A percentile compares a stretch with the other conserved stretches of the same genome.
Conservation (phyloP, 257 asterid genomes). For the Solanum tarijense region DNA sequence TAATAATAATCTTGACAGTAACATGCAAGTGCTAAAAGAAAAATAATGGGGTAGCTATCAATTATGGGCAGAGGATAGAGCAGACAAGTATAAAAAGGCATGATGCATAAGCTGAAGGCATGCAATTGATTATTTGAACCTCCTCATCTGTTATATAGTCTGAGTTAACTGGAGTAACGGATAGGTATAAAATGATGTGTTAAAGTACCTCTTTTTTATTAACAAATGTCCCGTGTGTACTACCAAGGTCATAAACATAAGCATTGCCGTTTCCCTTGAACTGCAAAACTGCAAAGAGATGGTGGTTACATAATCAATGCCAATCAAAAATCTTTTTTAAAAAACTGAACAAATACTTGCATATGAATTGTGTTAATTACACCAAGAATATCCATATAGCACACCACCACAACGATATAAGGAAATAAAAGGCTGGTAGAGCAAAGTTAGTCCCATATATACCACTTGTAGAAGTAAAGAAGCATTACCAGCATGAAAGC, state of each 20-base stretch:
- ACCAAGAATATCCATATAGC: not conserved
- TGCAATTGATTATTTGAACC: not conserved
- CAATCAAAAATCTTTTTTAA: not conserved
- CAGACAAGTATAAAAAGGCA: not conserved
- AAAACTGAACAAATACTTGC: not conserved
- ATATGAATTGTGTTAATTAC: not conserved
- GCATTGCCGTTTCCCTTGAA: conserved; percentile 67
- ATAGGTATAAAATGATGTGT: not conserved
- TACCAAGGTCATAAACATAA: conserved; percentile 79
- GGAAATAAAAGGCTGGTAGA: not conserved
- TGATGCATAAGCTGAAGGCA: not conserved
- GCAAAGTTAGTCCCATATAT: not conserved
- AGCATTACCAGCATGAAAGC: conserved; percentile 85
- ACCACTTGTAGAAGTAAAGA: not conserved
- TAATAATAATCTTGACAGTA: not conserved
- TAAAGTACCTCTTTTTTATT: conserved; percentile 74
- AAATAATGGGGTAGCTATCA: not conserved
- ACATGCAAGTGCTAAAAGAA: not conserved
- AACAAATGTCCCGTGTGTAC: conserved; percentile 87
- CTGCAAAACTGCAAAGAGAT: conserved; percentile 66
- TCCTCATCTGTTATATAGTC: not conserved
- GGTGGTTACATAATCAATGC: conserved; percentile 5
- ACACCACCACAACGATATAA: not conserved
- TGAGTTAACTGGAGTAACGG: not conserved
- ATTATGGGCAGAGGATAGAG: not conserved